Evolutionary conservation across 495 filamentous ascomycete species (phyloP), one percentile per base, ranked within the genome.

Genomic region (Mytilinidion resinicola): DNA sequence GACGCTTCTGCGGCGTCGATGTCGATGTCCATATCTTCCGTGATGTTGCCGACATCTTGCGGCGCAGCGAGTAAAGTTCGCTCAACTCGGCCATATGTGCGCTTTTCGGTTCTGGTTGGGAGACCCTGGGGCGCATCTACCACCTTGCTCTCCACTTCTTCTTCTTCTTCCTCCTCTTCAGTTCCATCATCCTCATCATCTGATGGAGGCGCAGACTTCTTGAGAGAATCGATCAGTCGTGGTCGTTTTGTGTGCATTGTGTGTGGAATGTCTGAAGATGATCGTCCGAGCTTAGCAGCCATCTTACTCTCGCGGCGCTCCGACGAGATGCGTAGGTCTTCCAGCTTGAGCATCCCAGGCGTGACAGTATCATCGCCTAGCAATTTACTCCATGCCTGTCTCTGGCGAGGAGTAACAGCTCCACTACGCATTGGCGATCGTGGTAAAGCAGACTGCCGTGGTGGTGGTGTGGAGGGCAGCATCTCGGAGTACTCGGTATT

Each of bases 201-300:
- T 33, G 60, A 64, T 20, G 34, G 41, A 17, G 59, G 37, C 9
- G 50, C 61, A 21, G 62, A 60, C 6, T 67, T 59, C 36, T 53
- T 70, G 4, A 73, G 57, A 7, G 61, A 61, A 46, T 71, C 69
- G 10, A 73, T 66, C 7, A 73, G 59, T 30, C 67, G 57, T 1
- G 62, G 48, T 36, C 66, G 59, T 9, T 60, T 42, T 2, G 57
- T 43, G 21, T 17, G 49, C 11, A 60, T 53, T 21, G 53, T 38
- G 21, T 60, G 53, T 7, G 66, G 59, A n/a, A 70, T 60, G 59
- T 70, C 69, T 5, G 67, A 68, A n/a, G 49, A 50, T 8, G 67
- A 66, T 53, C 62, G 60, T 10, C 25, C 53, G 55, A 72, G 49
- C 2, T 39, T 53, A 36, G 53, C 12, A 25, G 56, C 1, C 39